Evolutionary conservation across 306 rosid genomes (phyloP), one percentile per base, ranked within the genome.

Genomic region (Delonix regia): DNA sequence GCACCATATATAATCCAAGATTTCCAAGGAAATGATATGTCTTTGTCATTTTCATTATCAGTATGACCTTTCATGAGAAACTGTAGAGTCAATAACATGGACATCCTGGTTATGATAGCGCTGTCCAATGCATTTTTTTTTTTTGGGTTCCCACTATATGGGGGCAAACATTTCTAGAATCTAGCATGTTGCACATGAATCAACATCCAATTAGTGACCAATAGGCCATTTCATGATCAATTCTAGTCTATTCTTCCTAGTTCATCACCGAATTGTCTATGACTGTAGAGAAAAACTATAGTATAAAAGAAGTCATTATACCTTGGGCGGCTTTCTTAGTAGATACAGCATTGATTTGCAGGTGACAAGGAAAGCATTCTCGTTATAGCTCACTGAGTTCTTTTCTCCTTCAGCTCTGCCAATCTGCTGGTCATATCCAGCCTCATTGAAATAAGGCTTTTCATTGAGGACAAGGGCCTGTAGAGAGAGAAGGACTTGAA

Each of bases 401-500:
- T 81, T 96, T 94, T 96, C 98, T 83, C 97, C 99, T 81, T 96
- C 97, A 16, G 93, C 91, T 90, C 88, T 78, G 68, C 99, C 99
- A 5, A 90, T 73, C 87, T 91, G 99, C 68, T 83, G 90, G 85
- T 93, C 96, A 83, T 93, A 93, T 45, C 99, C 99, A 56, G 99
- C 99, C 86, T 96, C 99, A 25, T 96, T 96, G 86, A 93, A 93
- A 86, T 96, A 96, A 64, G 99, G 99, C 90, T 85, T 93, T 80
- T 93, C 98, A 21, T 96, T 96, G 30, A 96, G 97, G 83, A 96
- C 98, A 41, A 93, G 98, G 78, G 98, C 98, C 75, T 93, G 99
- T 57, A 96, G 92, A 74, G 99, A 96, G 81, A 96, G 89, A 81
- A 96, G 99, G 86, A 96, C 91, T 83, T 96, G 99, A 72, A 96